These are phyloP conservation scores for Ceratocystis colombiana DNA, from an alignment of 2,329 filamentous ascomycete species.

Conservation along the genomic window DNA sequence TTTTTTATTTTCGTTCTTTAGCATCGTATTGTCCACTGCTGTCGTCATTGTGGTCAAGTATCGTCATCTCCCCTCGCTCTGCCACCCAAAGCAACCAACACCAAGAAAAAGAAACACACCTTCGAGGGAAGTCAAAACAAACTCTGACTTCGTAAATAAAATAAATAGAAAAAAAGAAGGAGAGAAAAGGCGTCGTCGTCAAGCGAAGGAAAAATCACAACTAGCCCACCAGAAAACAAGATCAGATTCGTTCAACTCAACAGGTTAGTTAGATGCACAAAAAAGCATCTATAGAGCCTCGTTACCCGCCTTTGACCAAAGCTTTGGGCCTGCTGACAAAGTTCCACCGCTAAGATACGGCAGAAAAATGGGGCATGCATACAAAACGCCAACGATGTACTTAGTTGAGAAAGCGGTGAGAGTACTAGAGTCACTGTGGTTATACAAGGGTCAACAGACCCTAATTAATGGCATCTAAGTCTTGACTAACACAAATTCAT, in stretches of 20 bases:
- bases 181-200: neutral
- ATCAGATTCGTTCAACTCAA: neutral
- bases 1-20: no score
- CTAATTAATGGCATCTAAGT: neutral
- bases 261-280: neutral
- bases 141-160: neutral
- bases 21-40: neutral
- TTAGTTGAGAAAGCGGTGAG: no score
- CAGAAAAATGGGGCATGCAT: neutral
- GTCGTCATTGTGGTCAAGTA: neutral
- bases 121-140: neutral
- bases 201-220: neutral
- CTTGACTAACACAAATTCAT: neutral
- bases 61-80: neutral
- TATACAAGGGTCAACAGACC: neutral
- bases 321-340: neutral
- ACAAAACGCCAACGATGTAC: no score
- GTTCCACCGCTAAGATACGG: neutral
- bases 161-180: neutral
- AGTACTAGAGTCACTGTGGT: no score
- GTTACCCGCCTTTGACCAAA: neutral
- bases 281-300: neutral
- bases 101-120: conserved; percentile 2
- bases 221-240: neutral
- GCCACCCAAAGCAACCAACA: neutral